phyloP scores from a whole-genome alignment of 179 eudicot species.

The Corrigiola litoralis region DNA sequence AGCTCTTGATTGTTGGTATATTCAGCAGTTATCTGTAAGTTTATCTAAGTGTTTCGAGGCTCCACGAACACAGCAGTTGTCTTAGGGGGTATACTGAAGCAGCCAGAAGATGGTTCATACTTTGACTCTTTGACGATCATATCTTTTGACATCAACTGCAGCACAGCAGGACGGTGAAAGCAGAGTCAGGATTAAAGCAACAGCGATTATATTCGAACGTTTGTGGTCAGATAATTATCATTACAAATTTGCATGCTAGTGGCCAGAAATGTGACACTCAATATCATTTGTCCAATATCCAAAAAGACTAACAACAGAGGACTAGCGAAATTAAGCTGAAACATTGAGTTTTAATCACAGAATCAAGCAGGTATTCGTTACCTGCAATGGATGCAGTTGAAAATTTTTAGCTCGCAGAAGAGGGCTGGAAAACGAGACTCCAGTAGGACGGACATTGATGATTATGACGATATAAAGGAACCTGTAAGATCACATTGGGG shows the following conservation, averaged over 20 bases:
- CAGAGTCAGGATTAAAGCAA: not conserved
- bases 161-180: not conserved
- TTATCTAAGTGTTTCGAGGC: slow-evolving; percentile 36
- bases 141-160: slow-evolving; percentile 70
- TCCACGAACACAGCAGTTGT: slow-evolving; percentile 88
- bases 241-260: no score
- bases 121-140: slow-evolving; percentile 49
- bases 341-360: not conserved
- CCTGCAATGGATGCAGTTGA: slow-evolving; percentile 85
- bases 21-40: not conserved
- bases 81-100: slow-evolving; percentile 65
- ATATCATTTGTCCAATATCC: not conserved
- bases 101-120: slow-evolving; percentile 63
- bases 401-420: slow-evolving; percentile 44
- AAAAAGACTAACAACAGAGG: not conserved
- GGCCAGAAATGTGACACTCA: not conserved
- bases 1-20: not conserved
- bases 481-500: slow-evolving; percentile 32
- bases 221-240: not conserved
- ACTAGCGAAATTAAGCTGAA: not conserved
- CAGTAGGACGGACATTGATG: slow-evolving; percentile 61
- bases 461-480: slow-evolving; percentile 58
- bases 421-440: slow-evolving; percentile 43
- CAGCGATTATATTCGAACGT: not conserved
- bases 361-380: slow-evolving; percentile 13